Conservation (phyloP, 495 filamentous ascomycete species). For the Pseudevernia furfuracea region DNA sequence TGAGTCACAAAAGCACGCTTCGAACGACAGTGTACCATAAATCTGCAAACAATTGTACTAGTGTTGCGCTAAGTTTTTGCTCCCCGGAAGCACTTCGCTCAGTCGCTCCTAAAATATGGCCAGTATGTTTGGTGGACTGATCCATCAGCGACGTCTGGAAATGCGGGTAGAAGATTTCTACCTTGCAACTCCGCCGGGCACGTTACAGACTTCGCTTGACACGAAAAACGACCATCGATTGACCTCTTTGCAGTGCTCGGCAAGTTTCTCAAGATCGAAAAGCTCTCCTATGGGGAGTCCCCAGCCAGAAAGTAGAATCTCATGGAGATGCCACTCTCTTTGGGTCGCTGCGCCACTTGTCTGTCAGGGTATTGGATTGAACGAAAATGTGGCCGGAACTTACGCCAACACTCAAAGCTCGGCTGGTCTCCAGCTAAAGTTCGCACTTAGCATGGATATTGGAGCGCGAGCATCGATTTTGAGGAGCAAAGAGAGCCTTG, state of each 20-base stretch:
- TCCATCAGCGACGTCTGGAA: constrained; percentile 9
- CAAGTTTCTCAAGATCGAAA: constrained; percentile 41
- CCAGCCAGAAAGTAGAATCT: constrained; percentile 42
- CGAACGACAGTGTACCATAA: too few species aligned
- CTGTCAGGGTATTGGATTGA: too few species aligned
- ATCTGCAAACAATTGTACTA: too few species aligned
- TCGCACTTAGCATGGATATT: too few species aligned
- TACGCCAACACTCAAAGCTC: too few species aligned
- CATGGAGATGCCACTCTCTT: constrained; percentile 32
- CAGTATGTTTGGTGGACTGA: constrained; percentile 40
- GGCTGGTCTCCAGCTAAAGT: constrained; percentile 19
- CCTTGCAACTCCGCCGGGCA: constrained; percentile 41
- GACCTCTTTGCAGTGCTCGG: constrained; percentile 29
- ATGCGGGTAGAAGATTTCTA: background rate
- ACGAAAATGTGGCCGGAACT: too few species aligned
- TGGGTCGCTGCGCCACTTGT: constrained; percentile 21
- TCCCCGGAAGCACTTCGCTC: too few species aligned
- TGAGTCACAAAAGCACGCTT: too few species aligned
- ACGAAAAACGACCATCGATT: constrained; percentile 43
- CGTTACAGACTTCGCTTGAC: constrained; percentile 41
- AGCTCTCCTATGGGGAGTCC: constrained; percentile 46
- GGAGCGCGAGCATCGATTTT: too few species aligned
- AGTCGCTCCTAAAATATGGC: constrained; percentile 32
- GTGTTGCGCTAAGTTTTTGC: too few species aligned
- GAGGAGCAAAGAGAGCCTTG: too few species aligned